Percentiles rank a stretch among this genome's conserved stretches.
Evolutionary conservation across 805 yeast species (phyloP).

Genomic region (Cyberlindnera xylosilytica): DNA sequence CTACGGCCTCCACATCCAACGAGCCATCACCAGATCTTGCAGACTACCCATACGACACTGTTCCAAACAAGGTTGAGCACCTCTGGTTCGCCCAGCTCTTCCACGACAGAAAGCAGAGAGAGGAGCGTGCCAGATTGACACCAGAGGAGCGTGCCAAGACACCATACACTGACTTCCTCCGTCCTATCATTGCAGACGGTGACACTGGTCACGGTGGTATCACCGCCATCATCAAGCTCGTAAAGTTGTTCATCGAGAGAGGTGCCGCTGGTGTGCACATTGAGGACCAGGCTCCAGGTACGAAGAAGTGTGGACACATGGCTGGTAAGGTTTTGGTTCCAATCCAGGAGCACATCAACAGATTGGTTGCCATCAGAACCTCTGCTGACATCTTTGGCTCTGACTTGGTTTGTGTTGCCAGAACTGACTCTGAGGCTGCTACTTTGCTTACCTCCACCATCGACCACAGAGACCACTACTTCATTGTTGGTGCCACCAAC

Average conservation of each 20-base stretch:
- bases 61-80: slow-evolving; percentile 97
- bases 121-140: slow-evolving; percentile 51
- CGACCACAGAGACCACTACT: slow-evolving; percentile 92
- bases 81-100: slow-evolving; percentile 94
- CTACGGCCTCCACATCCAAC: slow-evolving; percentile 95
- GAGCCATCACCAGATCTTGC: slow-evolving; percentile 99
- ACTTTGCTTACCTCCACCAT: slow-evolving; percentile 91
- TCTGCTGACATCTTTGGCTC: slow-evolving; percentile 92
- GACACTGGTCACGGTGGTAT: slow-evolving; percentile 99
- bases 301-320: slow-evolving; percentile 99
- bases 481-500: slow-evolving; percentile 87
- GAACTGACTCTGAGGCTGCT: slow-evolving; percentile 98
- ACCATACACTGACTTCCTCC: slow-evolving; percentile 78
- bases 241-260: slow-evolving; percentile 93
- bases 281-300: slow-evolving; percentile 99
- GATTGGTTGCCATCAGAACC: slow-evolving; percentile 90
- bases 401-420: slow-evolving; percentile 82
- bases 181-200: slow-evolving; percentile 96
- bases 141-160: slow-evolving; percentile 64
- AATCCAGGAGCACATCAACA: slow-evolving; percentile 94
- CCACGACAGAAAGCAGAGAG: slow-evolving; percentile 96
- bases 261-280: slow-evolving; percentile 99
- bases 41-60: slow-evolving; percentile 98
- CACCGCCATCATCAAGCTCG: slow-evolving; percentile 92
- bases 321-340: slow-evolving; percentile 98